Percentiles rank a stretch among this genome's conserved stretches.
These are phyloP conservation scores for Tricholoma saponaceum DNA, from an alignment of 768 basidiomycete species.

Conservation along the genomic window DNA sequence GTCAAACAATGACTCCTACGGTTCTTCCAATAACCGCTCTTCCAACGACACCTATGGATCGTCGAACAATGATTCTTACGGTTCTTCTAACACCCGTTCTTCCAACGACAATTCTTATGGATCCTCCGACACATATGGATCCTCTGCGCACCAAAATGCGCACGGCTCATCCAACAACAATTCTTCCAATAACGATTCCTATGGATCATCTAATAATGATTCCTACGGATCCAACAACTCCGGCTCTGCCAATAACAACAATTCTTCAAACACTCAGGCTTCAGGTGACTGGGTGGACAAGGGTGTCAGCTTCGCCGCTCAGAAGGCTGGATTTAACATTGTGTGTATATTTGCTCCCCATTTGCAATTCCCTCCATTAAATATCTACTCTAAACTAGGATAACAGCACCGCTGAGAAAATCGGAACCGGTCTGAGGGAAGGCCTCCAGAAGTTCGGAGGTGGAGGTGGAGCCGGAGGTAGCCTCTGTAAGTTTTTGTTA, in stretches of 20 bases:
- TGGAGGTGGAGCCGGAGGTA: slow-evolving; percentile 2
- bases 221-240: slow-evolving; percentile 16
- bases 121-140: slow-evolving; percentile 4
- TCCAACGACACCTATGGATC: slow-evolving; percentile 11
- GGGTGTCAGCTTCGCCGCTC: slow-evolving; percentile 33
- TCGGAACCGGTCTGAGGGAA: slow-evolving; percentile 32
- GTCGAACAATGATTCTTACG: slow-evolving; percentile 17
- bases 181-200: slow-evolving; percentile 17
- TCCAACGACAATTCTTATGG: slow-evolving; percentile 19
- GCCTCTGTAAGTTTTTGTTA: slow-evolving; percentile 16
- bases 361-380: not conserved
- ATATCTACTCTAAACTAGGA: slow-evolving; percentile 20
- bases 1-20: slow-evolving; percentile 14
- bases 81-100: slow-evolving; percentile 22
- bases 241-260: slow-evolving; percentile 6
- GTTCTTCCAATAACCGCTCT: slow-evolving; percentile 10
- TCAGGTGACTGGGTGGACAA: slow-evolving; percentile 31
- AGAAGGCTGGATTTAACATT: slow-evolving; percentile 40
- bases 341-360: slow-evolving; percentile 25
- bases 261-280: slow-evolving; percentile 12
- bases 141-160: not conserved
- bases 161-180: slow-evolving; percentile 4
- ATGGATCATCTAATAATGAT: slow-evolving; percentile 20
- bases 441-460: slow-evolving; percentile 35
- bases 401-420: slow-evolving; percentile 31